Evolutionary conservation across 306 rosid genomes (phyloP).

Genomic region (Vigna nakashimae): DNA sequence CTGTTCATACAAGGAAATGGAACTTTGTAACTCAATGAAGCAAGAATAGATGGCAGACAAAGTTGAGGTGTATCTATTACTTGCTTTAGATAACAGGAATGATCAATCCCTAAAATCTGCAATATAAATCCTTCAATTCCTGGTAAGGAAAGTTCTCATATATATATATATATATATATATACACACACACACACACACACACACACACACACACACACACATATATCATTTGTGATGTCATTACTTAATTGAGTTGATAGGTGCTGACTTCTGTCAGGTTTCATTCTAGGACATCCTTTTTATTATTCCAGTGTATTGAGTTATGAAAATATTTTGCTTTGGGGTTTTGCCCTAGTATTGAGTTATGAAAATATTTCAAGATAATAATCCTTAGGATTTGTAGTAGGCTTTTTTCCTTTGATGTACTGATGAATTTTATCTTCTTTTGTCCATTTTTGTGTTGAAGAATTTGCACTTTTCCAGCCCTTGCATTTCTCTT

Average conservation of each 20-base stretch:
- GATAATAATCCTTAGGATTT: slow-evolving; percentile 12
- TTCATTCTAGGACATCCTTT: slow-evolving; percentile 11
- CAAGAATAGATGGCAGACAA: slow-evolving; percentile 50
- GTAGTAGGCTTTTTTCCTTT: slow-evolving; percentile 13
- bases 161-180: not conserved
- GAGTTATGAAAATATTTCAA: not conserved
- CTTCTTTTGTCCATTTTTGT: not conserved
- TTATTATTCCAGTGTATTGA: slow-evolving; percentile 5
- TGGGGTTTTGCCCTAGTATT: not conserved
- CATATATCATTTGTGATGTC: not conserved
- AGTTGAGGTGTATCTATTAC: slow-evolving; percentile 43
- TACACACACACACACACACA: too few relatives aligned
- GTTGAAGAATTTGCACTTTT: not conserved
- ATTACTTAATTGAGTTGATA: slow-evolving; percentile 31
- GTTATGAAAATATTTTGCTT: slow-evolving; percentile 2
- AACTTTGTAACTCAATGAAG: slow-evolving; percentile 44
- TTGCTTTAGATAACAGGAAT: slow-evolving; percentile 38
- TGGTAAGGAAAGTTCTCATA: slow-evolving; percentile 41
- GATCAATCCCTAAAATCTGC: slow-evolving; percentile 42
- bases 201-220: too few relatives aligned
- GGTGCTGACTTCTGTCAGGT: slow-evolving; percentile 7
- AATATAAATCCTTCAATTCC: slow-evolving; percentile 32
- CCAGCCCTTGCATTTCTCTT: not conserved
- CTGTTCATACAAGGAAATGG: slow-evolving; percentile 33
- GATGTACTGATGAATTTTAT: slow-evolving; percentile 30